Evolutionary conservation across 1,284 basidiomycete species (phyloP).

Genomic region (Trichosporon sp.): DNA sequence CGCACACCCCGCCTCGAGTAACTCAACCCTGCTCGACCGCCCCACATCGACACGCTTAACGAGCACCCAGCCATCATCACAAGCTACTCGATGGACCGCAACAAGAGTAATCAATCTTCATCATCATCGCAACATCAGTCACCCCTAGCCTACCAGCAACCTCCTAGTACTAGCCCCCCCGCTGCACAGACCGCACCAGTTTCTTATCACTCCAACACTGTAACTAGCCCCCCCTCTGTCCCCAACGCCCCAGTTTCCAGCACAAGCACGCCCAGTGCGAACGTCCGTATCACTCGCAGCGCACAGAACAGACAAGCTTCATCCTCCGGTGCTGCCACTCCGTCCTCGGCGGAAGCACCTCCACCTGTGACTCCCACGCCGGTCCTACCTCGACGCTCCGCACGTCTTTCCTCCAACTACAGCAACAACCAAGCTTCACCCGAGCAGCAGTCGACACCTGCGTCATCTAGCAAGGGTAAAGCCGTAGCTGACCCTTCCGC

Average conservation of each 20-base stretch:
- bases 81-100: constrained; percentile 40
- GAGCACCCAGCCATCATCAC: constrained; percentile 1
- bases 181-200: constrained; percentile 19
- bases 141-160: constrained; percentile 17
- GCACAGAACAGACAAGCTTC: constrained; percentile 13
- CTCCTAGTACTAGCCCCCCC: constrained; percentile 24
- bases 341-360: constrained; percentile 15
- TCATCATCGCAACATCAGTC: constrained; percentile 29
- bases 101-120: constrained; percentile 28
- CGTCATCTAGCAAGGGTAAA: constrained; percentile 37
- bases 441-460: constrained; percentile 24
- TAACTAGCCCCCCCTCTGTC: constrained; percentile 11
- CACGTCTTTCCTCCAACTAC: constrained; percentile 41
- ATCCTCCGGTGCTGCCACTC: constrained; percentile 16
- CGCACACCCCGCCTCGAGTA: constrained; percentile 15
- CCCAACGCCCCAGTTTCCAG: constrained; percentile 16
- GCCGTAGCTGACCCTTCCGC: constrained; percentile 32
- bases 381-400: constrained; percentile 38
- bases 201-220: constrained; percentile 19
- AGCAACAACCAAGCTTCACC: constrained; percentile 24
- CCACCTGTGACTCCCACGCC: constrained; percentile 13
- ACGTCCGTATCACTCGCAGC: constrained; percentile 20
- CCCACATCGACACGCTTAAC: constrained; percentile 10
- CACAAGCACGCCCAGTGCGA: constrained; percentile 10
- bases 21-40: constrained; percentile 14